Percentiles rank a stretch among this genome's conserved stretches.
Evolutionary conservation across 2,329 filamentous ascomycete species (phyloP).

Genomic region (Fusarium papillatum): DNA sequence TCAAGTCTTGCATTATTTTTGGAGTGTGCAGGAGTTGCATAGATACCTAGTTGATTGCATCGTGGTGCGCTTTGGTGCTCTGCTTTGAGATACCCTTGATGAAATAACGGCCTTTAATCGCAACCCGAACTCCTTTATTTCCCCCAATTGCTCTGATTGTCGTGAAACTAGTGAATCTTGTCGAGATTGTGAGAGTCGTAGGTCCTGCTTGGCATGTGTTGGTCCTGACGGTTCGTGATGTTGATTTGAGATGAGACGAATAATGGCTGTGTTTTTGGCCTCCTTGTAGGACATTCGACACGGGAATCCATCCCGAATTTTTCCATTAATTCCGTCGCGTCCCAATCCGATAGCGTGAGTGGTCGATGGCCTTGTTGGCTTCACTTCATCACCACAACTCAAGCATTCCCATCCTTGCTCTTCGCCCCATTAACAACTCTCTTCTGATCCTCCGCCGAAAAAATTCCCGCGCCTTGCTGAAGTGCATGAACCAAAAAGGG

Average conservation of each 20-base stretch:
- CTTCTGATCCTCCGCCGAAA: constrained; percentile 59
- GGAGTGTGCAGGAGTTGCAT: neutral
- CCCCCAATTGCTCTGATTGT: neutral
- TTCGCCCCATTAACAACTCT: constrained; percentile 38
- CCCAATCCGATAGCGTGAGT: neutral
- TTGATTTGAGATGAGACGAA: neutral
- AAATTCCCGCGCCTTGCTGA: constrained; percentile 75
- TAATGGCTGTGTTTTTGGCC: too few relatives aligned
- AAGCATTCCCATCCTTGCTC: constrained; percentile 29
- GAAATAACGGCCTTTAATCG: constrained; percentile 26
- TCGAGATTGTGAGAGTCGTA: too few relatives aligned
- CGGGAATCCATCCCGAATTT: too few relatives aligned
- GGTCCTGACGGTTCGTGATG: too few relatives aligned
- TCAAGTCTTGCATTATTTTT: neutral
- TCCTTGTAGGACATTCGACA: neutral
- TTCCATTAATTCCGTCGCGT: neutral
- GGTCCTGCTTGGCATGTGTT: too few relatives aligned
- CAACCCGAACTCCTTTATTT: neutral
- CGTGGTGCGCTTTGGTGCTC: constrained; percentile 12
- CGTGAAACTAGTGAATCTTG: too few relatives aligned
- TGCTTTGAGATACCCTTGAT: constrained; percentile 45
- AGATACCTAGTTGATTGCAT: constrained; percentile 12
- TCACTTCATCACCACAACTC: neutral
- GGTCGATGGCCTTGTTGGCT: neutral
- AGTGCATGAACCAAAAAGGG: constrained; percentile 76